Evolutionary conservation across 148 eudicot genomes (phyloP), one percentile per base, ranked within the genome.

Genomic region (Rhododendron vialii): DNA sequence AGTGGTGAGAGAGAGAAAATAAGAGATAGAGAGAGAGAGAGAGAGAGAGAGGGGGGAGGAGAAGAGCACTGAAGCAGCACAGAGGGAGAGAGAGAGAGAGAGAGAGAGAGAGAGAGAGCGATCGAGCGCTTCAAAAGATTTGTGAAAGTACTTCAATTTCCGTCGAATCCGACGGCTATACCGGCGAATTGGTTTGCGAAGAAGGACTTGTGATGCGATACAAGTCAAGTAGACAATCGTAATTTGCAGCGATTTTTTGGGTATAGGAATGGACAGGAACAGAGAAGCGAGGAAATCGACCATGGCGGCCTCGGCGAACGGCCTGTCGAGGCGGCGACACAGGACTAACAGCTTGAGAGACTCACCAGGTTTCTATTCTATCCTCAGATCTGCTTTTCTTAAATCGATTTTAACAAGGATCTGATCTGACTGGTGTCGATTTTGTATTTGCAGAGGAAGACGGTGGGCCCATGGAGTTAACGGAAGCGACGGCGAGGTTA

Each of bases 201-300:
- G 36, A 80, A 24, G 61, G 1, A 4, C 12, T 48, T 82, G 75
- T 63, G 84, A 63, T 82, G 84, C 65, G 76, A 63, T 41, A 82
- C 41, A 38, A 61, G 38, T 15, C 22, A 15, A 15, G 26, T 28
- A 35, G 30, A 85, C 41, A 59, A 55, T 38, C 74, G 51, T 65
- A 59, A 41, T 18, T 13, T 9, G 43, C 11, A 8, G 53, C 69
- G 61, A 24, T 84, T 7, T 15, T 17, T 55, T 20, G 11, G 79
- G 82, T 12, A 2, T 11, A 69, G 53, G 15, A 84, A 96, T 96
- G 98, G 98, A 96, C 84, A 91, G 98, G 83, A 95, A 90, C 73
- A 91, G 98, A 89, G 99, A 96, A 80, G 93, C 91, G 3, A 89
- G 98, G 51, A 89, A 94, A 84, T 92, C 91, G 59, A 88, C 87